These are phyloP conservation scores for Kazachstania kunashirensis DNA, from an alignment of 805 yeast genomes.

Conservation along the genomic window DNA sequence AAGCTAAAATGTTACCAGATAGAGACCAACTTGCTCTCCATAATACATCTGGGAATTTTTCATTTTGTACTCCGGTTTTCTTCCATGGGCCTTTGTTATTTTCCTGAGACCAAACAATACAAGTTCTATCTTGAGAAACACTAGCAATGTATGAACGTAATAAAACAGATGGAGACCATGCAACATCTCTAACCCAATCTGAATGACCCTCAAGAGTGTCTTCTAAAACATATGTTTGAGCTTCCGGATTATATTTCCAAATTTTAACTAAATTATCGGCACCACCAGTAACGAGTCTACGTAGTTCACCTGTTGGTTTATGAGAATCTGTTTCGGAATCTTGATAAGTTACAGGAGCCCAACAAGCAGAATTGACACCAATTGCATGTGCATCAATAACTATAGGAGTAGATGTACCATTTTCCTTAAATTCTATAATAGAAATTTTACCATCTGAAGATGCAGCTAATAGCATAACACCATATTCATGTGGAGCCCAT, in stretches of 20 bases:
- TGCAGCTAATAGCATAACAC: conserved; percentile 81
- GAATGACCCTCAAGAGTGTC: conserved; percentile 78
- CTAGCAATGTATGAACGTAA: conserved; percentile 86
- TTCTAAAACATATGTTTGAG: conserved; percentile 59
- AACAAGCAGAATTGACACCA: conserved; percentile 88
- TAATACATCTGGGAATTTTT: conserved; percentile 89
- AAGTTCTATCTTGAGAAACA: conserved; percentile 94
- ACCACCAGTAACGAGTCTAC: conserved; percentile 88
- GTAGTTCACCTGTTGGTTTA: conserved; percentile 34
- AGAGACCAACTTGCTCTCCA: conserved; percentile 98
- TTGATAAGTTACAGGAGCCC: conserved; percentile 61
- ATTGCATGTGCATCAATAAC: conserved; percentile 71
- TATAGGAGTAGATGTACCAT: conserved; percentile 61
- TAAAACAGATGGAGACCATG: conserved; percentile 92
- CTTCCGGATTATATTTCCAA: conserved; percentile 60
- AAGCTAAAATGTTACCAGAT: conserved; percentile 90
- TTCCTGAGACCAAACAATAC: conserved; percentile 89
- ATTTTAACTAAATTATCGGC: conserved; percentile 88
- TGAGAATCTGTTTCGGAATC: conserved; percentile 27
- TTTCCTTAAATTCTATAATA: conserved; percentile 82
- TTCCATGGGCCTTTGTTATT: conserved; percentile 63
- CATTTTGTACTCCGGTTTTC: conserved; percentile 61
- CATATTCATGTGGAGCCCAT: conserved; percentile 98
- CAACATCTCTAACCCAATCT: conserved; percentile 98
- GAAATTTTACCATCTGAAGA: conserved; percentile 91